These are phyloP conservation scores for Leccinum pallidistipes DNA, from an alignment of 1,284 basidiomycete species.

Conservation along the genomic window DNA sequence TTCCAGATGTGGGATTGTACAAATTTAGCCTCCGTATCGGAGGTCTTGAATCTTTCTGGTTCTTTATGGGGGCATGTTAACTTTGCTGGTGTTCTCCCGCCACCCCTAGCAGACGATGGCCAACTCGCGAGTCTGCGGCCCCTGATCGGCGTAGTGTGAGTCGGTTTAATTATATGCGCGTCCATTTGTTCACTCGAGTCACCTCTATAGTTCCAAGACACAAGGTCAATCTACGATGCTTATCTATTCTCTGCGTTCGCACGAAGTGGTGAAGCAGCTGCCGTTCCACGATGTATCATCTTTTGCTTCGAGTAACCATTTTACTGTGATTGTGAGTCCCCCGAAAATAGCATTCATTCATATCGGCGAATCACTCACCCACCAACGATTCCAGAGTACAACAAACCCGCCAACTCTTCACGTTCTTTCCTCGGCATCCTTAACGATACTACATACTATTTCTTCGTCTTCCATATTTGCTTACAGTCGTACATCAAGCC, in stretches of 20 bases:
- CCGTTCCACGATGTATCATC: no score
- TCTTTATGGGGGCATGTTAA: constrained; percentile 40
- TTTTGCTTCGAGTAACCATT: no score
- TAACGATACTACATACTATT: constrained; percentile 35
- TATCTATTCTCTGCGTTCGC: no score
- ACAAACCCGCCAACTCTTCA: constrained; percentile 5
- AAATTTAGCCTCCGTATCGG: constrained; percentile 50
- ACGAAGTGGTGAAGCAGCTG: no score
- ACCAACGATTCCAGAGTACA: no score
- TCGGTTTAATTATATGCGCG: constrained; percentile 12
- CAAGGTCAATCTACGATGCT: no score
- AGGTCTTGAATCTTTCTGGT: constrained; percentile 33
- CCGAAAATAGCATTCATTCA: no score
- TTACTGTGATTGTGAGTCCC: no score
- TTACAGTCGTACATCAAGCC: constrained; percentile 30
- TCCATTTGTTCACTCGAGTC: constrained; percentile 6
- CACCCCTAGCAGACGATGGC: constrained; percentile 32
- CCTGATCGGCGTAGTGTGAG: constrained; percentile 60
- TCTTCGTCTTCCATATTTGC: constrained; percentile 44
- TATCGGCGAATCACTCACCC: no score
- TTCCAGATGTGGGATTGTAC: constrained; percentile 73
- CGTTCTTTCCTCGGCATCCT: no score
- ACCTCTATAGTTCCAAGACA: background rate
- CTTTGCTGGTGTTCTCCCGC: constrained; percentile 47
- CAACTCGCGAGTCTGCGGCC: constrained; percentile 41